Evolutionary conservation across 2,329 filamentous ascomycete species (phyloP).

Genomic region (Alternaria brassicae): DNA sequence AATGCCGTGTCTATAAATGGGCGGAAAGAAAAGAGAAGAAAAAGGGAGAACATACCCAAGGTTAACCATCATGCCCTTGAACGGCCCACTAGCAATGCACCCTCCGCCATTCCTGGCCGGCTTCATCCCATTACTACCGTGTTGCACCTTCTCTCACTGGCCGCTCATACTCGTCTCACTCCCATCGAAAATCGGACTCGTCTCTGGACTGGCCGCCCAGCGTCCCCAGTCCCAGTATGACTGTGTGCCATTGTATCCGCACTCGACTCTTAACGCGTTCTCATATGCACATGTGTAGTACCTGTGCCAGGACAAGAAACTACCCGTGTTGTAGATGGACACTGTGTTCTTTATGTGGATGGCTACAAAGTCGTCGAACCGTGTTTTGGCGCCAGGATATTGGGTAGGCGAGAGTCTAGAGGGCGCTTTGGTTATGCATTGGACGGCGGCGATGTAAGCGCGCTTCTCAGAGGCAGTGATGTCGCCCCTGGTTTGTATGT

Average conservation of each 20-base stretch:
- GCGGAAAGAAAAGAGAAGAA: neutral
- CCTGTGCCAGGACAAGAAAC: constrained; percentile 53
- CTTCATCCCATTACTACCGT: constrained; percentile 33
- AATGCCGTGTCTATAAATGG: constrained; percentile 1
- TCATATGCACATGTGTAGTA: constrained; percentile 54
- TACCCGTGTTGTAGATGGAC: constrained; percentile 45
- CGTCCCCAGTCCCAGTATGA: constrained; percentile 64
- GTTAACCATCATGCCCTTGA: constrained; percentile 50
- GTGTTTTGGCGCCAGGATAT: constrained; percentile 43
- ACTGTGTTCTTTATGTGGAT: constrained; percentile 49
- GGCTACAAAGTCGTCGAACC: constrained; percentile 49
- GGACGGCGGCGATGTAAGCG: constrained; percentile 48
- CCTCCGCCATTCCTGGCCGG: constrained; percentile 63
- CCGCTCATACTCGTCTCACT: constrained; percentile 58
- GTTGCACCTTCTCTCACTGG: constrained; percentile 52
- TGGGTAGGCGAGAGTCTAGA: constrained; percentile 28
- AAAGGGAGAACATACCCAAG: constrained; percentile 31
- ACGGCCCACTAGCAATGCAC: constrained; percentile 61
- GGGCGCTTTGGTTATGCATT: constrained; percentile 40
- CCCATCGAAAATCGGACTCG: constrained; percentile 65
- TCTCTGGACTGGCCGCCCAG: constrained; percentile 52
- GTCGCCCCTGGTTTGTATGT: constrained; percentile 33
- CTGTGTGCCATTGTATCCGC: constrained; percentile 54
- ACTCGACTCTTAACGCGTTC: constrained; percentile 52
- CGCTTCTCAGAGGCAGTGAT: constrained; percentile 40